These are phyloP conservation scores for Rostrohypoxylon terebratum DNA, from an alignment of 495 filamentous ascomycete genomes.

Conservation along the genomic window DNA sequence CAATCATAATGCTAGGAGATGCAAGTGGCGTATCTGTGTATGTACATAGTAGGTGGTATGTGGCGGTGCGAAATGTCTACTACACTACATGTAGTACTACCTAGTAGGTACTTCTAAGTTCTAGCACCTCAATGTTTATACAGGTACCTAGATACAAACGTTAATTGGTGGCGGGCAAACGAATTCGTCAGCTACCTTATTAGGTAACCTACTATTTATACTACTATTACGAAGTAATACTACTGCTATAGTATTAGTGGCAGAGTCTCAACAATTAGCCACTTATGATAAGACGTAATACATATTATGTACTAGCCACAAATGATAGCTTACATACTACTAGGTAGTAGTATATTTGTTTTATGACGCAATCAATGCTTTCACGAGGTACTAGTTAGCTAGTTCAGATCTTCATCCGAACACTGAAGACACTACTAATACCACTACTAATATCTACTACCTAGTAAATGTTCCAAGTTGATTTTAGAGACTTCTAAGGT, in stretches of 20 bases:
- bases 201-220: no score
- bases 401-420: neutral
- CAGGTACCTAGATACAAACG: neutral
- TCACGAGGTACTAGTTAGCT: neutral
- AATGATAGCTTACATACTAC: no score
- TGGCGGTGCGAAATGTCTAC: constrained; percentile 9
- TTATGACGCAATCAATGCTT: constrained; percentile 1
- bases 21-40: neutral
- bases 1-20: constrained; percentile 5
- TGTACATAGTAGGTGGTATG: neutral
- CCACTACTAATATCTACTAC: no score
- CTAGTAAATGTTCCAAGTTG: no score
- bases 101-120: no score
- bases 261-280: neutral
- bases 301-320: no score
- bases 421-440: neutral
- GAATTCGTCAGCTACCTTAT: constrained; percentile 18
- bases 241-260: no score
- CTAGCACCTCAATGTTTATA: no score
- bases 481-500: neutral
- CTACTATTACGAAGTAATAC: no score
- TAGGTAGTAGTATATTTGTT: no score
- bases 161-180: constrained; percentile 10
- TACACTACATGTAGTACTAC: no score
- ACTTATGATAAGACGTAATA: neutral